Base-by-base conservation (phyloP, 1,284 basidiomycete genomes). In the Schizophyllum amplum region DNA sequence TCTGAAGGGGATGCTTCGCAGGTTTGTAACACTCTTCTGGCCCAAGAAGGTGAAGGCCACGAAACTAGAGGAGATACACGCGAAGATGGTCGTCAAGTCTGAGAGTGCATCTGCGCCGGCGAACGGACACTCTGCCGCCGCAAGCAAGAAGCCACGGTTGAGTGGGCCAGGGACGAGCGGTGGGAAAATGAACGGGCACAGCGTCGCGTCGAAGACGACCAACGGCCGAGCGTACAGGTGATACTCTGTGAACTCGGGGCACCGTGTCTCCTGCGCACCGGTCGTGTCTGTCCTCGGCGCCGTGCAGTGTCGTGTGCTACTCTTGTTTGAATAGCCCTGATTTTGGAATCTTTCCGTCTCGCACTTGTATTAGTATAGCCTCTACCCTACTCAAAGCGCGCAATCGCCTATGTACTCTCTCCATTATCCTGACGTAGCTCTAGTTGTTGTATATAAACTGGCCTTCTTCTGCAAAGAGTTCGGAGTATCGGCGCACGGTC, bases 21-120 rank as follows among this genome's bases (percentile, higher is more conserved):
- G 90, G 49, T 96, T 96, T 63, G 92, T 94, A 33, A 94, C 93
- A 1, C 80, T 94, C 58, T 98, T 98, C 75, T 98, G 95, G 95
- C 95, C 95, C 4, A 92, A 95, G 75, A 92, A 95, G 73, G 93
- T 96, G 62, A 94, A 91, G 69, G 92, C 92, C 13, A 83, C 82
- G 20, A 94, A 95, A 71, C 75, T 96, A 48, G 90, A 94, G 71
- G 92, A 93, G 66, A 95, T 96, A 49, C 92, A 95, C 65, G 87
- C 90, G 17, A 95, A 95, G 74, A 92, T 96, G 85, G 90, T 92
- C 59, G 86, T 87, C 79, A 90, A 91, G 69, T 33, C 27, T 5
- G 27, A 33, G 27, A 33, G 27, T 13, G 27, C 27, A 26, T 60
- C 90, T 67, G 76, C 78, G 51, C 77, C 79, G 51, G 80, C 83